Evolutionary conservation across 176 grass and related monocot genomes (phyloP).

Genomic region (Alopecurus myosuroides): DNA sequence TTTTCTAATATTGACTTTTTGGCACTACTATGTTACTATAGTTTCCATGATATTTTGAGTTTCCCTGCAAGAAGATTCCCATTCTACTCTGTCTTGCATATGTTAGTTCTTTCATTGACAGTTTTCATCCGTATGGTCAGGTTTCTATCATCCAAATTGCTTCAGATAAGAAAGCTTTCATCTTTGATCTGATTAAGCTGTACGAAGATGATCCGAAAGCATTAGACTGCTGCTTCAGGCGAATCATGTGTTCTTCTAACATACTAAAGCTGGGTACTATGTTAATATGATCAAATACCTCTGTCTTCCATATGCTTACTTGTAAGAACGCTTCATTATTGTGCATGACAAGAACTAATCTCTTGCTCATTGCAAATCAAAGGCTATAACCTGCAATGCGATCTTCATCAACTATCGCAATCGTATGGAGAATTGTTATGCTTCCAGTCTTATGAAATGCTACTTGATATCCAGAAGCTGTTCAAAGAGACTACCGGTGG

Average conservation of each 20-base stretch:
- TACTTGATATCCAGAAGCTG: slow-evolving; percentile 95
- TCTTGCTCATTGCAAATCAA: slow-evolving; percentile 16
- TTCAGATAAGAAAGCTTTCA: slow-evolving; percentile 87
- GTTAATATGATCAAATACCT: slow-evolving; percentile 13
- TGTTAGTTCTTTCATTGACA: neutral
- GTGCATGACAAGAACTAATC: neutral
- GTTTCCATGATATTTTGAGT: slow-evolving; percentile 1
- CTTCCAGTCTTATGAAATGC: slow-evolving; percentile 86
- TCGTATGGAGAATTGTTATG: slow-evolving; percentile 89
- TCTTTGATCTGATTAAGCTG: slow-evolving; percentile 97
- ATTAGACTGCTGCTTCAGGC: slow-evolving; percentile 74
- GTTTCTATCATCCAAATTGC: slow-evolving; percentile 97
- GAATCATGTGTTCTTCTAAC: slow-evolving; percentile 88
- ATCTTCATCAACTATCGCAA: slow-evolving; percentile 72
- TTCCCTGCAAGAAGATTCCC: neutral
- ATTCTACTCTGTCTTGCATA: neutral
- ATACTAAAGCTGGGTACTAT: slow-evolving; percentile 85
- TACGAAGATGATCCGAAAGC: slow-evolving; percentile 66
- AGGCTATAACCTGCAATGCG: slow-evolving; percentile 94
- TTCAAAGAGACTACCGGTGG: slow-evolving; percentile 85
- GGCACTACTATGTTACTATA: neutral
- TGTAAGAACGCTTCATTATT: neutral
- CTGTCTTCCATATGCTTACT: neutral
- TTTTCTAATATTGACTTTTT: neutral
- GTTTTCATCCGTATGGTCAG: slow-evolving; percentile 36